phyloP scores from a whole-genome alignment of 306 rosid species.

The Medicago arabica region DNA sequence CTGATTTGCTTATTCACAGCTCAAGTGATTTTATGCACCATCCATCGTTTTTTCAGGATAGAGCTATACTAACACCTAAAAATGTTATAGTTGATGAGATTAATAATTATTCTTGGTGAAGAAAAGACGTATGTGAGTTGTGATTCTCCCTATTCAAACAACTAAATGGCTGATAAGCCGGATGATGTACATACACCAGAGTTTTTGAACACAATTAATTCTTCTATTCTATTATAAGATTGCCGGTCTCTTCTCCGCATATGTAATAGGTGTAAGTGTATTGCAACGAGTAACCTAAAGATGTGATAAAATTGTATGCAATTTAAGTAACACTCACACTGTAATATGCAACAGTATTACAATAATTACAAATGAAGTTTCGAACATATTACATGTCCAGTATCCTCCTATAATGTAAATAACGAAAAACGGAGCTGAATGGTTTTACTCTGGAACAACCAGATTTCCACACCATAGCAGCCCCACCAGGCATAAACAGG shows the following conservation, averaged over 20 bases:
- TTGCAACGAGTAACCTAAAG: not conserved
- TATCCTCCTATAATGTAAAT: slow-evolving; percentile 16
- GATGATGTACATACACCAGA: too few species aligned
- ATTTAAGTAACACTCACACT: slow-evolving; percentile 1
- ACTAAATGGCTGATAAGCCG: too few species aligned
- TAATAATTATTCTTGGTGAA: too few species aligned
- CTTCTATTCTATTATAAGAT: too few species aligned
- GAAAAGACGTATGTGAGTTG: too few species aligned
- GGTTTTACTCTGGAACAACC: slow-evolving; percentile 35
- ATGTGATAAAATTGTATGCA: not conserved
- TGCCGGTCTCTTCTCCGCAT: not conserved
- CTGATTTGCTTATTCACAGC: too few species aligned
- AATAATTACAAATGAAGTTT: slow-evolving; percentile 41
- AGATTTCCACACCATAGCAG: slow-evolving; percentile 13
- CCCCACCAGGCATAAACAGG: slow-evolving; percentile 21
- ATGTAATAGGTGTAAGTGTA: not conserved
- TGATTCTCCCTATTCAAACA: too few species aligned
- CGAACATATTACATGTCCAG: slow-evolving; percentile 21
- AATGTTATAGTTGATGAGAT: too few species aligned
- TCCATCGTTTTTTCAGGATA: too few species aligned
- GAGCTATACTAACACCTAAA: too few species aligned
- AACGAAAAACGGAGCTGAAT: slow-evolving; percentile 24
- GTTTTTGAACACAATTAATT: too few species aligned
- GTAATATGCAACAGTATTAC: slow-evolving; percentile 25
- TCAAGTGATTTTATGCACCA: too few species aligned